Percentiles rank a stretch among this genome's conserved stretches.
Conservation (phyloP, 441 rosid genomes). For the Aleurites moluccanus region DNA sequence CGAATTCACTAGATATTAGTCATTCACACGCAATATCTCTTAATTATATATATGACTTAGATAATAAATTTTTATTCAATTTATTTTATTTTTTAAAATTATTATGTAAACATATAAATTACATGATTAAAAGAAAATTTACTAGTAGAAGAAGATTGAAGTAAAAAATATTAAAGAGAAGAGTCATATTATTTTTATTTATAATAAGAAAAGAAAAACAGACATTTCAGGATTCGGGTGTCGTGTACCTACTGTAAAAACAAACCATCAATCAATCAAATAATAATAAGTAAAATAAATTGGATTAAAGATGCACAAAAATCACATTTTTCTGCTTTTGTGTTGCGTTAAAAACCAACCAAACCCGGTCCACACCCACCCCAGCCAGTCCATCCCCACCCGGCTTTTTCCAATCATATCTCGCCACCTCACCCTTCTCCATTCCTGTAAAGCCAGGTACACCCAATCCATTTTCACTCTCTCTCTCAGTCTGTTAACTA, state of each 20-base stretch:
- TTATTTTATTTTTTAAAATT: no score
- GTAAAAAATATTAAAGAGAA: no score
- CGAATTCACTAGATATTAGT: no score
- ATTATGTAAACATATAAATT: no score
- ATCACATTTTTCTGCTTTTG: slow-evolving; percentile 12
- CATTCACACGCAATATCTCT: no score
- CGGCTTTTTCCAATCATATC: neutral
- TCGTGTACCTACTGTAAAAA: neutral
- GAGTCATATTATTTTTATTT: no score
- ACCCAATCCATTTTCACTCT: neutral
- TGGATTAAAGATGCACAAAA: neutral
- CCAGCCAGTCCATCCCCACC: slow-evolving; percentile 8
- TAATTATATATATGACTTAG: no score
- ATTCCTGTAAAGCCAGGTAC: slow-evolving; percentile 7
- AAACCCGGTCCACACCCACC: slow-evolving; percentile 22
- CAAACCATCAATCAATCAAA: neutral
- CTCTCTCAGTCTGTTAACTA: neutral
- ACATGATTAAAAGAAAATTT: no score
- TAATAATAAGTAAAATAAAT: neutral
- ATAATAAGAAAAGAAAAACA: no score
- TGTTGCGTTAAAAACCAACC: slow-evolving; percentile 21
- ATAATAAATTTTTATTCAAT: no score
- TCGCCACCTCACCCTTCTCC: slow-evolving; percentile 19
- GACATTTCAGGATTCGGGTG: neutral
- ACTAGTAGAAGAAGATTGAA: no score